phyloP scores from a whole-genome alignment of 208 protist species.

The Phytomonas sp. region DNA sequence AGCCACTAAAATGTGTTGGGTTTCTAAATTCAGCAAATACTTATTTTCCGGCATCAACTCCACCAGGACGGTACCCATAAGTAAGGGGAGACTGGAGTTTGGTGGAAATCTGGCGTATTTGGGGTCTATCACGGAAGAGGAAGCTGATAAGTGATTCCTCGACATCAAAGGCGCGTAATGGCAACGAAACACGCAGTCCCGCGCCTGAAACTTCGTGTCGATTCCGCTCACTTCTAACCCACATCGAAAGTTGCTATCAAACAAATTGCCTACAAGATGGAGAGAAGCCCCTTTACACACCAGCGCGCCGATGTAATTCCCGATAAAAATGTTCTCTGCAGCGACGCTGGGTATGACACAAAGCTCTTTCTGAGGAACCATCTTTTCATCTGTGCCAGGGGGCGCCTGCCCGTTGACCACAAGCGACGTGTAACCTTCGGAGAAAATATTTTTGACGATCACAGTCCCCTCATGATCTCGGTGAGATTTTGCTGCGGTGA shows the following conservation, averaged over 20 bases:
- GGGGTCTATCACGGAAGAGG: not conserved
- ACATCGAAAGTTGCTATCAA: conserved; percentile 51
- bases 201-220: conserved; percentile 31
- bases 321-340: conserved; percentile 47
- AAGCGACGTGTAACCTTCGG: conserved; percentile 45
- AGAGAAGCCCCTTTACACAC: conserved; percentile 57
- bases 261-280: conserved; percentile 49
- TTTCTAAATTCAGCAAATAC: conserved; percentile 15
- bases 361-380: conserved; percentile 8
- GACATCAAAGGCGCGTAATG: not conserved
- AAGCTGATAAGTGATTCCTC: not conserved
- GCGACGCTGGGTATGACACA: conserved; percentile 12
- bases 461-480: conserved; percentile 4
- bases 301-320: conserved; percentile 70
- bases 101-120: conserved; percentile 14
- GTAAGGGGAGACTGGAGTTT: conserved; percentile 26
- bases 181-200: conserved; percentile 48
- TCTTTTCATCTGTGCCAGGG: conserved; percentile 1
- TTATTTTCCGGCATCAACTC: conserved; percentile 34
- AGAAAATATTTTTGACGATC: conserved; percentile 52
- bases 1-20: conserved; percentile 15
- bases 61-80: conserved; percentile 20
- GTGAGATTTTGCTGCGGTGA: conserved; percentile 8
- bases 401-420: conserved; percentile 24
- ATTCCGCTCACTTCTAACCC: conserved; percentile 63